These are phyloP conservation scores for Sarocladium brachiariae DNA, from an alignment of 2,329 filamentous ascomycete species.

Conservation along the genomic window DNA sequence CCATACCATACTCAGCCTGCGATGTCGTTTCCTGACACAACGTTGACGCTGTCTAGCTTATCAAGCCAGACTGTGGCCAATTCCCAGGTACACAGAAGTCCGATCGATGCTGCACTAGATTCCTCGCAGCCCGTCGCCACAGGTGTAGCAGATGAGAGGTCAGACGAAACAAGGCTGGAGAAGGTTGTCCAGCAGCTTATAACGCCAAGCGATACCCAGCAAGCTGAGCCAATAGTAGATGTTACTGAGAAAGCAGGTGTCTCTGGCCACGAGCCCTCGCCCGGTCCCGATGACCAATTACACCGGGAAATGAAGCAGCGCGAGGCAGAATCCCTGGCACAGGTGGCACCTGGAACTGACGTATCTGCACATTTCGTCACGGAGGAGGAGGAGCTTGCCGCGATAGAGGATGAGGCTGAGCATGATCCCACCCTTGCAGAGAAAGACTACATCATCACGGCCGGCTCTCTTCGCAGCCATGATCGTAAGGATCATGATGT, in stretches of 20 bases:
- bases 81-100: background rate
- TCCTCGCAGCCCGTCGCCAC: background rate
- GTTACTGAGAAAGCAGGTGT: background rate
- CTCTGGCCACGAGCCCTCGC: background rate
- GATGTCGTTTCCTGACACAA: background rate
- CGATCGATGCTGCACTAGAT: background rate
- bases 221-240: background rate
- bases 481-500: constrained; percentile 14
- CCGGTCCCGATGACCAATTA: constrained; percentile 3
- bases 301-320: background rate
- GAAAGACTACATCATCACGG: constrained; percentile 21
- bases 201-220: constrained; percentile 1
- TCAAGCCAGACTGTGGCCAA: background rate
- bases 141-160: background rate
- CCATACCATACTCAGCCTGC: background rate
- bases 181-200: background rate
- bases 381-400: constrained; percentile 6
- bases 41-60: background rate
- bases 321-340: background rate
- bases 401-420: constrained; percentile 12
- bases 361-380: background rate
- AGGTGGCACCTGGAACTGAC: background rate
- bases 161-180: background rate
- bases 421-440: constrained; percentile 10
- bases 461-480: constrained; percentile 24